Evolutionary conservation across 139 green algal genomes (phyloP).

Genomic region (Yamagishiella unicocca): DNA sequence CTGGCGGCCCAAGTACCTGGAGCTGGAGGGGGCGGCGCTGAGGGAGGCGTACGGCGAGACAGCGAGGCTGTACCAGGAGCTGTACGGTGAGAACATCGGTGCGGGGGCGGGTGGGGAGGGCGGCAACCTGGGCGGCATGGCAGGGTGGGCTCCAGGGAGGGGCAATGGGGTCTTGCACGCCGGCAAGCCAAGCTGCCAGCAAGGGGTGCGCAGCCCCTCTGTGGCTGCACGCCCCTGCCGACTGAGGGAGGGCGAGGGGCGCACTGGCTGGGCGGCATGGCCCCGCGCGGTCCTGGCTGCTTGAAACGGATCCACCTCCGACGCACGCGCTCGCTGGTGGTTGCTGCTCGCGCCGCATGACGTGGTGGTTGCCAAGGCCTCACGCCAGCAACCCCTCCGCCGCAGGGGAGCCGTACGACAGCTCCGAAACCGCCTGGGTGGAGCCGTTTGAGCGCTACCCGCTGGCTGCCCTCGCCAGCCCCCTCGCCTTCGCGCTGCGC

Average conservation of each 20-base stretch:
- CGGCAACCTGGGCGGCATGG: not conserved
- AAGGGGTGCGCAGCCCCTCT: too few species aligned
- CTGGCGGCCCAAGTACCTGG: not conserved
- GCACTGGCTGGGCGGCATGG: too few species aligned
- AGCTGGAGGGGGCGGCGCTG: not conserved
- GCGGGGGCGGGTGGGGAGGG: not conserved
- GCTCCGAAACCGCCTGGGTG: conserved; percentile 25
- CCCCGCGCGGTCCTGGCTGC: too few species aligned
- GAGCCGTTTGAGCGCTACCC: not conserved
- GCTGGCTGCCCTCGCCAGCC: not conserved
- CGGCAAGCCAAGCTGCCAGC: too few species aligned
- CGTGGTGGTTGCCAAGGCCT: too few species aligned
- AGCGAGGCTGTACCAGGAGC: not conserved
- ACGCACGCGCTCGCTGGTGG: too few species aligned
- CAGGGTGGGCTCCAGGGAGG: not conserved
- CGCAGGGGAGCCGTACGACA: conserved; percentile 26
- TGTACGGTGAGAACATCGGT: conserved; percentile 21
- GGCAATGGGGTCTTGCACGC: not conserved
- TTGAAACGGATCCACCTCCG: too few species aligned
- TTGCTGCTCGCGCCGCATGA: too few species aligned
- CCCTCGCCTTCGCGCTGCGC: not conserved
- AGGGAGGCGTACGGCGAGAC: conserved; percentile 25
- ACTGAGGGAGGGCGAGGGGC: too few species aligned
- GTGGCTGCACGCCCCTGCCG: too few species aligned
- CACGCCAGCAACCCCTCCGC: too few species aligned